Evolutionary conservation across 768 basidiomycete species (phyloP).

Genomic region (Russula sp.): DNA sequence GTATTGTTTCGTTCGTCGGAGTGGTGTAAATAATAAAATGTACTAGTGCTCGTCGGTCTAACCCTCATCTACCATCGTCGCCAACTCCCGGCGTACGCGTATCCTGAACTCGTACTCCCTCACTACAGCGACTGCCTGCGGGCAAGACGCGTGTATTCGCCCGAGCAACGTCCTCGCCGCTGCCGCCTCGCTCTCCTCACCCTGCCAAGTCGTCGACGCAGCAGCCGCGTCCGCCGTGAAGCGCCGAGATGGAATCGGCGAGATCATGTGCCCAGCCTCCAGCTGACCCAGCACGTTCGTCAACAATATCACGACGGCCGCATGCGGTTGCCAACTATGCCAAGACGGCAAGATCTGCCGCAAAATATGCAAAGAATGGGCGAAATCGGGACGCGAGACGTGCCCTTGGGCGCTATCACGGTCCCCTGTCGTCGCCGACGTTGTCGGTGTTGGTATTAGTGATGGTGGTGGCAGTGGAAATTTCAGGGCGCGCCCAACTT

Average conservation of each 20-base stretch:
- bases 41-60: conserved; percentile 19
- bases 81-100: conserved; percentile 29
- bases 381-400: conserved; percentile 39
- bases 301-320: conserved; percentile 42
- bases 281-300: conserved; percentile 43
- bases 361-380: conserved; percentile 53
- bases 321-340: conserved; percentile 63
- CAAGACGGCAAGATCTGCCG: conserved; percentile 59
- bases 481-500: not conserved
- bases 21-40: conserved; percentile 23
- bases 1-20: conserved; percentile 1
- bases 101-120: conserved; percentile 50
- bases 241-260: conserved; percentile 32
- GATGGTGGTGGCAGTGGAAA: not conserved
- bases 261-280: conserved; percentile 43
- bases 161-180: not conserved
- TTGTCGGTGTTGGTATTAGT: not conserved
- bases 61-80: conserved; percentile 15
- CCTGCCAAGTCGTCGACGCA: conserved; percentile 17
- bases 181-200: conserved; percentile 5
- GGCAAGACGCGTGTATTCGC: conserved; percentile 29
- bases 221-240: conserved; percentile 28
- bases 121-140: conserved; percentile 38
- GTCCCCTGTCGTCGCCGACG: not conserved
- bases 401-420: conserved; percentile 14